Evolutionary conservation across 257 asterid genomes (phyloP).

Genomic region (Plectranthus barbatus): DNA sequence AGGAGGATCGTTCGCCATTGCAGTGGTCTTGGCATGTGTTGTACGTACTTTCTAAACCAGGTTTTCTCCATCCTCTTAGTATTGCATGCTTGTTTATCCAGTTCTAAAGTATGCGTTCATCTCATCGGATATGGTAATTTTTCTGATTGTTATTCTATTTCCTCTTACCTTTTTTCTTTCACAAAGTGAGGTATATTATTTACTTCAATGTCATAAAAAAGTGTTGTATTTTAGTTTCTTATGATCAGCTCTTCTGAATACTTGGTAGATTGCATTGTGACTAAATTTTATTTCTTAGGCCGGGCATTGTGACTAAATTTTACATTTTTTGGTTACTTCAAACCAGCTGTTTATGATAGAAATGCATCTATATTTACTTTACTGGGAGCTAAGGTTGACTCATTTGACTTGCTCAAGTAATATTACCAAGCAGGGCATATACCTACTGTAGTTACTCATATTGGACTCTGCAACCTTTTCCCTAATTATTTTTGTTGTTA

Average conservation of each 20-base stretch:
- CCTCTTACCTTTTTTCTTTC: background rate
- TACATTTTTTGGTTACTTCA: background rate
- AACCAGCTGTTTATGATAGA: background rate
- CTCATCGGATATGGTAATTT: conserved; percentile 12
- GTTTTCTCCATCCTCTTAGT: conserved; percentile 45
- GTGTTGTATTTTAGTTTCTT: background rate
- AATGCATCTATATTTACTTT: background rate
- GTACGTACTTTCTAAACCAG: conserved; percentile 89
- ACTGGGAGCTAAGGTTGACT: conserved; percentile 1
- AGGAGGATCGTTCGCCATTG: conserved; percentile 73
- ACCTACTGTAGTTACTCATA: background rate
- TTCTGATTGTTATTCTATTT: background rate
- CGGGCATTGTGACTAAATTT: background rate
- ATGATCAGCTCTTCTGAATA: background rate
- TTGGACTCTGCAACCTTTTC: background rate
- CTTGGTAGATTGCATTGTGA: background rate
- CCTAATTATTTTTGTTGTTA: conserved; percentile 4
- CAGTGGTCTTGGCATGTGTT: conserved; percentile 91
- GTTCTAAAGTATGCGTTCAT: conserved; percentile 7
- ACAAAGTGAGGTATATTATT: background rate
- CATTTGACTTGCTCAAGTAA: background rate
- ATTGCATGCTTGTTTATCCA: conserved; percentile 22
- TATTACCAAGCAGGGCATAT: background rate
- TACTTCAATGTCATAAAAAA: background rate
- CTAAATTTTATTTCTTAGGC: background rate